Evolutionary conservation across 495 filamentous ascomycete genomes (phyloP), one percentile per base, ranked within the genome.

Genomic region (Zalerion maritima): DNA sequence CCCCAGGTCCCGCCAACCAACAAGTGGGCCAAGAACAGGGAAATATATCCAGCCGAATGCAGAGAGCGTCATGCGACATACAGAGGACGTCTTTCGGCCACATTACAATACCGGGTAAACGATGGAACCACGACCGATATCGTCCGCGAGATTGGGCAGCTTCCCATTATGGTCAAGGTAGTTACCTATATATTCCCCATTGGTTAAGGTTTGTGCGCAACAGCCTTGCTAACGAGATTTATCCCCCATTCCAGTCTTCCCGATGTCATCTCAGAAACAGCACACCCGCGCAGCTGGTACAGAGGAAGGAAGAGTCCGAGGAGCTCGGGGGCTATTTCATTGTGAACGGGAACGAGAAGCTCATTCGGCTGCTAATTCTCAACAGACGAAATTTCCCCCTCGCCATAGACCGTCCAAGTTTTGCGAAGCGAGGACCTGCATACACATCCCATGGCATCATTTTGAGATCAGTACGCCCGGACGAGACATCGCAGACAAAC

Each of bases 401-500:
- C 68, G 87, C 87, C 17, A 93, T 94, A 46, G 67, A 80, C 36
- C 80, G 89, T 37, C 72, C 78, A 20, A 92, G 85, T 25, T 96
- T 94, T 59, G 59, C 68, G 31, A 81, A 78, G 38, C 71, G 89
- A 57, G 89, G 89, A 24, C 60, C 76, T 24, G 60, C 76, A 31
- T 97, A 93, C 57, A 85, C 84, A 15, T 78, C 78, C 35, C 87
- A 70, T 42, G 89, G 83, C 63, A 75, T 94, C 21, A 78, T 92
- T 41, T 76, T 93, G 36, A 75, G 89, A 54, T 91, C 77, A 8
- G 84, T 92, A 17, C 73, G 89, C 23, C 87, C 84, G 6, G 89
- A 97, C 46, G 85, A 97, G 55, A 94, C 85, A 11, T 94, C 87
- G 9, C 89, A 96, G 49, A 96, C 87, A 7, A 96, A 94, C 42